Evolutionary conservation across 805 yeast genomes (phyloP).

Genomic region (Starmera pachycereana): DNA sequence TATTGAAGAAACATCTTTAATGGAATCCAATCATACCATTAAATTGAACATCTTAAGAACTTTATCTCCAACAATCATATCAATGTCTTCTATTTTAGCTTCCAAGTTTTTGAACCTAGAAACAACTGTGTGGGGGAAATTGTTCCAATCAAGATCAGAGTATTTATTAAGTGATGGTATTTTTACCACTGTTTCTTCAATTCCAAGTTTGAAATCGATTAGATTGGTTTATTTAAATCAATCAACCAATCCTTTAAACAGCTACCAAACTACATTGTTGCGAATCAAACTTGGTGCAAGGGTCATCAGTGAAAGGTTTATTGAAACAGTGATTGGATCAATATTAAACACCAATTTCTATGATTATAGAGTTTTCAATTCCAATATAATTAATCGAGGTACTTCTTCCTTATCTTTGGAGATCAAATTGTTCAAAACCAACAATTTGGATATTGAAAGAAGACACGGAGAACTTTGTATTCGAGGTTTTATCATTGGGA

Average conservation of each 20-base stretch:
- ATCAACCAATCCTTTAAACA: conserved; percentile 6
- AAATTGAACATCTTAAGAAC: conserved; percentile 1
- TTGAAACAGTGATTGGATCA: conserved; percentile 44
- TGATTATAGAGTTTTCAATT: conserved; percentile 44
- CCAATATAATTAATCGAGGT: conserved; percentile 35
- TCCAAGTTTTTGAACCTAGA: conserved; percentile 4
- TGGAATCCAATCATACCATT: conserved; percentile 4
- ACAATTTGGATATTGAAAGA: conserved; percentile 22
- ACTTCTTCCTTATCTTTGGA: conserved; percentile 52
- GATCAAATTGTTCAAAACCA: conserved; percentile 35
- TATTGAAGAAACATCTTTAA: conserved; percentile 14
- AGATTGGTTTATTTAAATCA: conserved; percentile 14
- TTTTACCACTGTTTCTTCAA: conserved; percentile 15
- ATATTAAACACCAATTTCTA: conserved; percentile 46
- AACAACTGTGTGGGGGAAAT: background rate
- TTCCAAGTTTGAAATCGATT: conserved; percentile 22
- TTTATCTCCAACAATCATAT: conserved; percentile 8
- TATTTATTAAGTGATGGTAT: conserved; percentile 12
- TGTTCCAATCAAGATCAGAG: conserved; percentile 14
- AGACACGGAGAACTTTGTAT: conserved; percentile 41
- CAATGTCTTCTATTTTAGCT: conserved; percentile 1
- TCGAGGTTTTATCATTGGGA: conserved; percentile 63
- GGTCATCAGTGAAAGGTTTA: conserved; percentile 38
- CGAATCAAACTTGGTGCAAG: conserved; percentile 40
- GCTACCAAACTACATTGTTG: conserved; percentile 26